Evolutionary conservation across 768 basidiomycete genomes (phyloP).

Genomic region (Naganishia onofrii): DNA sequence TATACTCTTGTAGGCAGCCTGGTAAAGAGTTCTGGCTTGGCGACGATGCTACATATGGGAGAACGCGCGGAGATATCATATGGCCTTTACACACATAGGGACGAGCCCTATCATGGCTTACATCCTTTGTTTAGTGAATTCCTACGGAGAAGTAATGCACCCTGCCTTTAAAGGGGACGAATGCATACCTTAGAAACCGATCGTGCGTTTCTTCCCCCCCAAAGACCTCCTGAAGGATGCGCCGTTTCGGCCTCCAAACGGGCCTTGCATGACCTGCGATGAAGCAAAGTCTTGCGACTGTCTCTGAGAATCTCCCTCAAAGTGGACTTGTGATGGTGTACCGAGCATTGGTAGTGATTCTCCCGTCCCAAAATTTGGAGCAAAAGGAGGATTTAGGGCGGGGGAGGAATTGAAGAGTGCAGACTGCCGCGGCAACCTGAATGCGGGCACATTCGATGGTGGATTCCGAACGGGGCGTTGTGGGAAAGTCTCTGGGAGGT

Average conservation of each 20-base stretch:
- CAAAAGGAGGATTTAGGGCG: not conserved
- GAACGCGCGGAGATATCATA: not conserved
- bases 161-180: not conserved
- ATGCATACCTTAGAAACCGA: slow-evolving; percentile 22
- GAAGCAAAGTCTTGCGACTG: slow-evolving; percentile 24
- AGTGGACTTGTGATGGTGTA: slow-evolving; percentile 6
- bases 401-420: not conserved
- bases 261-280: slow-evolving; percentile 20
- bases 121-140: slow-evolving; percentile 1
- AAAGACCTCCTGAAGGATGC: not conserved
- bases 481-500: not conserved
- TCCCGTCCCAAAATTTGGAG: not conserved
- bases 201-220: slow-evolving; percentile 23
- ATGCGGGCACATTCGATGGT: not conserved
- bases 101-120: not conserved
- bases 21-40: not conserved
- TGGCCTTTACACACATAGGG: slow-evolving; percentile 1
- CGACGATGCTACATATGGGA: not conserved
- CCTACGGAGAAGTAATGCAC: not conserved
- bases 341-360: not conserved
- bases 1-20: not conserved
- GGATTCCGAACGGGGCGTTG: not conserved
- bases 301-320: slow-evolving; percentile 3
- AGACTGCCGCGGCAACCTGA: not conserved
- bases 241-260: slow-evolving; percentile 7